These are phyloP conservation scores for Excoecaria agallocha DNA, from an alignment of 345 rosid genomes.

Conservation along the genomic window DNA sequence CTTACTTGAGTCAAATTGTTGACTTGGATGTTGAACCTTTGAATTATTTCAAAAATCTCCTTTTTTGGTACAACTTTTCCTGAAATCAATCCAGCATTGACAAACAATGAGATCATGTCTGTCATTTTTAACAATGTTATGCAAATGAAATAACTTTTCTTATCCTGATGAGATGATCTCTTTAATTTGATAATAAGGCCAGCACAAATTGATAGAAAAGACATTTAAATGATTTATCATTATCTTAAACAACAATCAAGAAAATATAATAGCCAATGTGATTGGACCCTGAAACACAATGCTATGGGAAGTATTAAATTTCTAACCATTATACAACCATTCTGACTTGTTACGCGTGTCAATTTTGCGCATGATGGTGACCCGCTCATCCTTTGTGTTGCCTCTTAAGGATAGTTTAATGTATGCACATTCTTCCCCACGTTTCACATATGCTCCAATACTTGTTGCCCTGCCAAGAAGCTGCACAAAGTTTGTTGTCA, in stretches of 20 bases:
- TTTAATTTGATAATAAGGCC: not conserved
- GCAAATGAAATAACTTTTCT: not conserved
- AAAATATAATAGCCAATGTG: not conserved
- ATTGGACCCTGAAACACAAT: not conserved
- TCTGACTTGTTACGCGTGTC: slow-evolving; percentile 83
- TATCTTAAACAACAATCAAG: not conserved
- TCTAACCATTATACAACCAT: slow-evolving; percentile 78
- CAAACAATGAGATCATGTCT: not conserved
- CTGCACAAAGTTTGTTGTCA: slow-evolving; percentile 34
- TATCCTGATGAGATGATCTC: not conserved
- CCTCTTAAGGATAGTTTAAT: slow-evolving; percentile 79
- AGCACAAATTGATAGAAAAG: not conserved
- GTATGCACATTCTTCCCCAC: slow-evolving; percentile 74
- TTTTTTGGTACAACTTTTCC: slow-evolving; percentile 60
- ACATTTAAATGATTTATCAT: not conserved
- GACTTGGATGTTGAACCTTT: slow-evolving; percentile 89
- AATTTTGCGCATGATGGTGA: slow-evolving; percentile 63
- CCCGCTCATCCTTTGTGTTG: slow-evolving; percentile 44
- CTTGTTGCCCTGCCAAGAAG: slow-evolving; percentile 88
- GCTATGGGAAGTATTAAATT: slow-evolving; percentile 11
- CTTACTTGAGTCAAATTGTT: slow-evolving; percentile 93
- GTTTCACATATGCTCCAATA: slow-evolving; percentile 89
- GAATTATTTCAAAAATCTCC: slow-evolving; percentile 54
- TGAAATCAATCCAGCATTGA: slow-evolving; percentile 29
- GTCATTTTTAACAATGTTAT: too few species aligned